Percentiles rank a stretch among this genome's conserved stretches.
These are phyloP conservation scores for Neurospora discreta DNA, from an alignment of 495 filamentous ascomycete genomes.

Conservation along the genomic window DNA sequence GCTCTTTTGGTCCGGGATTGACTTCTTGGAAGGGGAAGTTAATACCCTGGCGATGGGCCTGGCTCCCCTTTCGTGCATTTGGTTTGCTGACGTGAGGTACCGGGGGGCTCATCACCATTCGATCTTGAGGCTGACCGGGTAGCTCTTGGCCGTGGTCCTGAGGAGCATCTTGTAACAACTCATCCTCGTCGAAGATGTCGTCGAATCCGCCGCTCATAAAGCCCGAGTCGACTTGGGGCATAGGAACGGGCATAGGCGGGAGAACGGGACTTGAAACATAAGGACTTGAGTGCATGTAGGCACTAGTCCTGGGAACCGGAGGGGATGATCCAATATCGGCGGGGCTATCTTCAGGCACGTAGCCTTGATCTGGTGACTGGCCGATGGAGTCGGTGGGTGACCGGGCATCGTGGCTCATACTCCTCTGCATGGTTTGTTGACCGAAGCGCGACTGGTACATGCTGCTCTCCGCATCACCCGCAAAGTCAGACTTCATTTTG, in stretches of 20 bases:
- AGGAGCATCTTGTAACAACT: constrained; percentile 11
- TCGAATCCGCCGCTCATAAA: constrained; percentile 70
- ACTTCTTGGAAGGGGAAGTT: constrained; percentile 30
- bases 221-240: constrained; percentile 54
- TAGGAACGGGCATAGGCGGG: constrained; percentile 41
- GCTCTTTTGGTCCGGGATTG: constrained; percentile 32
- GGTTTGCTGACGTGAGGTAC: constrained; percentile 4
- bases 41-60: constrained; percentile 2
- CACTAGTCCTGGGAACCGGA: constrained; percentile 48
- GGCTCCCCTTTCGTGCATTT: constrained; percentile 5
- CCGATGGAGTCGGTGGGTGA: constrained; percentile 36
- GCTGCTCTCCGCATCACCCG: constrained; percentile 8
- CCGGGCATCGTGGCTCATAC: constrained; percentile 25
- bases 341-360: constrained; percentile 45
- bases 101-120: constrained; percentile 3
- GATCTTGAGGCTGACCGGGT: constrained; percentile 2
- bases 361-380: constrained; percentile 45
- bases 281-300: constrained; percentile 39
- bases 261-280: constrained; percentile 63
- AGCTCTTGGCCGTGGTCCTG: constrained; percentile 10
- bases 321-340: constrained; percentile 68
- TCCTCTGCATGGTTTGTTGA: constrained; percentile 9
- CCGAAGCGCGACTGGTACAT: constrained; percentile 4
- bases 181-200: constrained; percentile 39
- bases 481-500: constrained; percentile 13